Evolutionary conservation across 2,329 filamentous ascomycete genomes (phyloP).

Genomic region (Trichoderma sp.): DNA sequence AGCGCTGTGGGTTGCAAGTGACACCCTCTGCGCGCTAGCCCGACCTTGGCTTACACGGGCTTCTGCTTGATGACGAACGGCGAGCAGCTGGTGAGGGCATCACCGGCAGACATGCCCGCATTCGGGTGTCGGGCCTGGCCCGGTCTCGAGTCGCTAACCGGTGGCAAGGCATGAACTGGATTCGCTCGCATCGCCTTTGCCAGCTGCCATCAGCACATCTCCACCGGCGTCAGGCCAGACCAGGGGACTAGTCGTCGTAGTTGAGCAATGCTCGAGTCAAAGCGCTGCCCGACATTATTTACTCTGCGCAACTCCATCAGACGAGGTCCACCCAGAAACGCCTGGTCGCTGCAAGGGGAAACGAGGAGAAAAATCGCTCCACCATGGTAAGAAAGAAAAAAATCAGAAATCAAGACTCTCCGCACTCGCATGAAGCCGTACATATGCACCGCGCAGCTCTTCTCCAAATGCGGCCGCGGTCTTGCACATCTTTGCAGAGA

Average conservation of each 20-base stretch:
- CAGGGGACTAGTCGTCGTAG: neutral
- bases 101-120: neutral
- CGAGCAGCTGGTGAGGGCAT: conserved; percentile 2
- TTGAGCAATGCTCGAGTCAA: conserved; percentile 21
- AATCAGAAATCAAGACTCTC: neutral
- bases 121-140: neutral
- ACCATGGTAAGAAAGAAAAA: neutral
- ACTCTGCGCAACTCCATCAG: neutral
- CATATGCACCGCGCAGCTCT: neutral
- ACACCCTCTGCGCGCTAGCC: conserved; percentile 4
- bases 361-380: neutral
- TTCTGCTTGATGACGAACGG: conserved; percentile 9
- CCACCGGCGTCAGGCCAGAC: neutral
- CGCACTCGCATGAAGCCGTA: neutral
- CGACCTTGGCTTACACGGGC: neutral
- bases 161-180: conserved; percentile 7
- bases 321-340: conserved; percentile 10
- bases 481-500: neutral
- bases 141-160: conserved; percentile 6
- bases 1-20: neutral
- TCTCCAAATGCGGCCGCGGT: neutral
- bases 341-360: neutral
- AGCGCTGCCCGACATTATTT: neutral
- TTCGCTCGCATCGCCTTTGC: neutral
- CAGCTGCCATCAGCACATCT: conserved; percentile 2